These are phyloP conservation scores for Sporisorium scitamineum DNA, from an alignment of 1,284 basidiomycete genomes.

Conservation along the genomic window DNA sequence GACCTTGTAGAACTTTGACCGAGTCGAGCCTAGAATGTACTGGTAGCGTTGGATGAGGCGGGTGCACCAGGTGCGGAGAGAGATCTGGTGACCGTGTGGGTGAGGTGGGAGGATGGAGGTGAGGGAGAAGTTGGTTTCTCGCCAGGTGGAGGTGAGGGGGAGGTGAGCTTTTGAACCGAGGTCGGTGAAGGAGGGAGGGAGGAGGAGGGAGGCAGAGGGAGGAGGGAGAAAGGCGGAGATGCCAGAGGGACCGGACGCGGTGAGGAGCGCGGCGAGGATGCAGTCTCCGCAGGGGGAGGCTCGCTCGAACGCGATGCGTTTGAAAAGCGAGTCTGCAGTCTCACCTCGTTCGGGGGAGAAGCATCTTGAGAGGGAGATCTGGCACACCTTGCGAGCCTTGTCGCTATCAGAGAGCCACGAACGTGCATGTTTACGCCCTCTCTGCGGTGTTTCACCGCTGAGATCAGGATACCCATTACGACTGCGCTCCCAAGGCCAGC, in stretches of 20 bases:
- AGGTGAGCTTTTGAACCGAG: conserved; percentile 34
- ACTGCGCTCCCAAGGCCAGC: conserved; percentile 45
- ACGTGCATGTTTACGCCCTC: conserved; percentile 10
- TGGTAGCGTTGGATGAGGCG: conserved; percentile 42
- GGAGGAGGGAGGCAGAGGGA: conserved; percentile 3
- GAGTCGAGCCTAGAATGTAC: conserved; percentile 40
- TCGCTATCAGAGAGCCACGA: conserved; percentile 6
- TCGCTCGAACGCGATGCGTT: conserved; percentile 39
- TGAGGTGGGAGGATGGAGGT: conserved; percentile 8
- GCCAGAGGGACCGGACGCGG: conserved; percentile 29
- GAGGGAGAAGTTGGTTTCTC: conserved; percentile 35
- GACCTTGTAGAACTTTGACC: conserved; percentile 49
- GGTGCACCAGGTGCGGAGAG: conserved; percentile 38
- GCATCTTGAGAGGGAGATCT: conserved; percentile 15
- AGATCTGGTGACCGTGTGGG: neutral
- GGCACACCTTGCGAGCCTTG: conserved; percentile 16
- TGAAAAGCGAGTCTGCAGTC: conserved; percentile 40
- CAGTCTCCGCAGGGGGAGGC: conserved; percentile 46
- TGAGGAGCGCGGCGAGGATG: conserved; percentile 43
- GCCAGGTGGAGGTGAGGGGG: conserved; percentile 36
- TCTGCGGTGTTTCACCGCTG: neutral
- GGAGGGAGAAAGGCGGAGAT: conserved; percentile 43
- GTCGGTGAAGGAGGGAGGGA: neutral
- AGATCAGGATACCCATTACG: conserved; percentile 51
- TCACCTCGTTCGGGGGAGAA: conserved; percentile 15